These are phyloP conservation scores for Ophiocordyceps camponoti-leonardi DNA, from an alignment of 2,329 filamentous ascomycete species.

Conservation along the genomic window DNA sequence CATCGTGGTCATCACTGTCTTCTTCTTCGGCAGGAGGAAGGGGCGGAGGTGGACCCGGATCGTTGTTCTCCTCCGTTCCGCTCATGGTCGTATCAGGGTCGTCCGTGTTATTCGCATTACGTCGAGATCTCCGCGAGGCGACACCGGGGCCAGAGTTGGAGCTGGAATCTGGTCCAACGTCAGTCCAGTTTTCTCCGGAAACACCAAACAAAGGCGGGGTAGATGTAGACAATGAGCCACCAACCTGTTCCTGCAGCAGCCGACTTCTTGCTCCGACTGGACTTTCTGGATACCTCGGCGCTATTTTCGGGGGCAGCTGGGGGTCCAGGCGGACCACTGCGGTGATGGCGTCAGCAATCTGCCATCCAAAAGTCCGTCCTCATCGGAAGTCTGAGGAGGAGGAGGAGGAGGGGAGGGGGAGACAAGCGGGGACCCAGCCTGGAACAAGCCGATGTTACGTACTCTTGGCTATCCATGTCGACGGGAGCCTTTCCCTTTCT, in stretches of 20 bases:
- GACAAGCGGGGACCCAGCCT: background rate
- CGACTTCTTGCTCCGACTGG: conserved; percentile 52
- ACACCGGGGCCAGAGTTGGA: conserved; percentile 19
- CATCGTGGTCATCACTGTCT: conserved; percentile 15
- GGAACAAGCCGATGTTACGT: conserved; percentile 11
- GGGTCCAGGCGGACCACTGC: conserved; percentile 25
- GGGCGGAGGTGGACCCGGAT: conserved; percentile 23
- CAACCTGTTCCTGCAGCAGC: conserved; percentile 26
- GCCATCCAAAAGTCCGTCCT: background rate
- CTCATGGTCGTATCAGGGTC: conserved; percentile 57
- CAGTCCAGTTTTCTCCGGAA: background rate
- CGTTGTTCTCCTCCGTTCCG: conserved; percentile 41
- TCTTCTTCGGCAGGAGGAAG: conserved; percentile 23
- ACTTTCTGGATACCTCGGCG: conserved; percentile 45
- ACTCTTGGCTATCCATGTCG: conserved; percentile 63
- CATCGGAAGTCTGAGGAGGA: background rate
- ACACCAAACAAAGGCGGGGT: background rate
- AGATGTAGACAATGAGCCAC: background rate
- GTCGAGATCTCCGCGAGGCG: conserved; percentile 32
- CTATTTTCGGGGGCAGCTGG: conserved; percentile 42
- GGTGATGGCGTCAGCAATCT: conserved; percentile 3
- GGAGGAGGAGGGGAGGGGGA: too few relatives aligned
- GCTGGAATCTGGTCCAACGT: conserved; percentile 13
- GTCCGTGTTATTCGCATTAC: conserved; percentile 30
- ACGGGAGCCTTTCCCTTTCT: conserved; percentile 43